Percentiles rank a stretch among this genome's conserved stretches.
These are phyloP conservation scores for Phytophthora citricola DNA, from an alignment of 352 stramenopile genomes.

Conservation along the genomic window DNA sequence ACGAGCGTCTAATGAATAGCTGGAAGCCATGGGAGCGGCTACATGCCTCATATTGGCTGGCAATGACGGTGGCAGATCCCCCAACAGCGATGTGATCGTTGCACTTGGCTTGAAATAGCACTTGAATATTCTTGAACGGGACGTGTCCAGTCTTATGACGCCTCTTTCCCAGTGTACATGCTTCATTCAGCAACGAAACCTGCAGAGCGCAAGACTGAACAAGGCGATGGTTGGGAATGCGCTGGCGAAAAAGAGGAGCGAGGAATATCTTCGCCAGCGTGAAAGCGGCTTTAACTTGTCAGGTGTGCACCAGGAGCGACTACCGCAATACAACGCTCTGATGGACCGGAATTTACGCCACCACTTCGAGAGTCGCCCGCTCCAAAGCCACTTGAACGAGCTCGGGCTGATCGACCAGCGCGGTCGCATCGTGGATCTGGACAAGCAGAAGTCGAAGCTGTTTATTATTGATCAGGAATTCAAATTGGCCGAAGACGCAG, in stretches of 20 bases:
- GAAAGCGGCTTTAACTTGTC: slow-evolving; percentile 69
- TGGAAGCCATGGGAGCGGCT: slow-evolving; percentile 65
- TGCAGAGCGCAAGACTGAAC: slow-evolving; percentile 4
- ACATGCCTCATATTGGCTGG: slow-evolving; percentile 56
- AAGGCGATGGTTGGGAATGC: slow-evolving; percentile 22
- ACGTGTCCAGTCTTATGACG: slow-evolving; percentile 23
- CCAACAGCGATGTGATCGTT: slow-evolving; percentile 19
- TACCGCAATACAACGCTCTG: slow-evolving; percentile 90
- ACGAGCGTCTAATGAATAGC: slow-evolving; percentile 64
- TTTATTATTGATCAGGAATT: slow-evolving; percentile 94
- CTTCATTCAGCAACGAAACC: slow-evolving; percentile 21
- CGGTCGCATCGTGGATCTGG: slow-evolving; percentile 89
- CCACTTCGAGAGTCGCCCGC: slow-evolving; percentile 84
- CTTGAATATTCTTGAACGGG: slow-evolving; percentile 16
- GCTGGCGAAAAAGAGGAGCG: slow-evolving; percentile 45
- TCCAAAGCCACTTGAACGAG: slow-evolving; percentile 83
- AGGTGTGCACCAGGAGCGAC: slow-evolving; percentile 69
- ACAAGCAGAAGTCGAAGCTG: slow-evolving; percentile 90
- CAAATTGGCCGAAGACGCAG: slow-evolving; percentile 82
- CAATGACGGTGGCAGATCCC: slow-evolving; percentile 12
- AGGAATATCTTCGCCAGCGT: slow-evolving; percentile 56
- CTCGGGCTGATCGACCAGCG: slow-evolving; percentile 88
- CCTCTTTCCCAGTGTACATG: background rate
- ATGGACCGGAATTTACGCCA: slow-evolving; percentile 90
- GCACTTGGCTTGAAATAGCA: slow-evolving; percentile 31